Evolutionary conservation across 1,284 basidiomycete genomes (phyloP).

Genomic region (Irpex sp.): DNA sequence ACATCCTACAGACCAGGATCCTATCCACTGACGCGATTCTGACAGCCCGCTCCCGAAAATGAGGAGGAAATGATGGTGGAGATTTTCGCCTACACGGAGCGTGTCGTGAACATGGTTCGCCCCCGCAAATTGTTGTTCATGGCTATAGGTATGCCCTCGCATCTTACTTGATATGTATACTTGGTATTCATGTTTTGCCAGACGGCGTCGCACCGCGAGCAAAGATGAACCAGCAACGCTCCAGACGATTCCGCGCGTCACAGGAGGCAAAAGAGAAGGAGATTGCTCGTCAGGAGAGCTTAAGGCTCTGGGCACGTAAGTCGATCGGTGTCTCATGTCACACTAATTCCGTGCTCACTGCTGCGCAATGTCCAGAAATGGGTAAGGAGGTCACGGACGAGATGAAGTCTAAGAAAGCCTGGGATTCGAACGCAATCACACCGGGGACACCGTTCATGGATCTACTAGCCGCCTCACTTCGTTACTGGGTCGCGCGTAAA

Average conservation of each 20-base stretch:
- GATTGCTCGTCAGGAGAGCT: constrained; percentile 76
- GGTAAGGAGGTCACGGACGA: constrained; percentile 87
- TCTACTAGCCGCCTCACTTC: constrained; percentile 81
- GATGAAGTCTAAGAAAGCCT: constrained; percentile 81
- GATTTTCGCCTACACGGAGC: constrained; percentile 95
- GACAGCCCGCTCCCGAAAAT: constrained; percentile 88
- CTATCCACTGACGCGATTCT: not conserved
- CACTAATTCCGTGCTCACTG: constrained; percentile 2
- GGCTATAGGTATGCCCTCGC: constrained; percentile 77
- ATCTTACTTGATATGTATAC: not conserved
- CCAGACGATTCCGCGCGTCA: constrained; percentile 90
- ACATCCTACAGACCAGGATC: not conserved
- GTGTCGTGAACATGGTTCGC: constrained; percentile 95
- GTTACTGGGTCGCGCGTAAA: constrained; percentile 97
- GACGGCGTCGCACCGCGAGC: constrained; percentile 97
- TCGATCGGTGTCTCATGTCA: not conserved
- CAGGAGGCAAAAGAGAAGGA: constrained; percentile 96
- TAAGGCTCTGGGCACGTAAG: constrained; percentile 82
- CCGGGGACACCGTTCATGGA: constrained; percentile 99
- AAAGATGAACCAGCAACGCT: constrained; percentile 99
- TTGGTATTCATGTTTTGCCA: constrained; percentile 25
- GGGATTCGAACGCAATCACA: constrained; percentile 99
- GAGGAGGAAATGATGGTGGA: constrained; percentile 99
- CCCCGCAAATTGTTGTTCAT: constrained; percentile 96
- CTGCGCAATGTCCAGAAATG: constrained; percentile 58